Conservation (phyloP, 495 filamentous ascomycete species). For the Podospora appendiculata region DNA sequence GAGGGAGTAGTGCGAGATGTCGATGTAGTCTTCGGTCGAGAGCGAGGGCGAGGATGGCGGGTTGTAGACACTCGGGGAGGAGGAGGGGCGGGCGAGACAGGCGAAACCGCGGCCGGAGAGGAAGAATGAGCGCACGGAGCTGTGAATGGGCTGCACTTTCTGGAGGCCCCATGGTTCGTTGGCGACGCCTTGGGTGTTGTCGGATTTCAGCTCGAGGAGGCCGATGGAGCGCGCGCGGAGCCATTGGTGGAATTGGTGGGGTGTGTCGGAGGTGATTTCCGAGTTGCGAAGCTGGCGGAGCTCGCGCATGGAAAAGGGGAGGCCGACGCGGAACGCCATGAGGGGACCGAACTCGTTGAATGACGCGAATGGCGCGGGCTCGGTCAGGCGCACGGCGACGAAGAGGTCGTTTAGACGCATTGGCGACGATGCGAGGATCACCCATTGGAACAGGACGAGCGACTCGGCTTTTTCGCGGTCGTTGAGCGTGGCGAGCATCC, state of each 20-base stretch:
- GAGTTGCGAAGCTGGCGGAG: constrained; percentile 21
- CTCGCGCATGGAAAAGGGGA: constrained; percentile 22
- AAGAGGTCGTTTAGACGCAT: constrained; percentile 29
- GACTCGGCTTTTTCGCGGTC: constrained; percentile 26
- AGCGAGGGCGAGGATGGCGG: constrained; percentile 1
- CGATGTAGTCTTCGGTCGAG: constrained; percentile 12
- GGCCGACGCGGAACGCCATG: constrained; percentile 20
- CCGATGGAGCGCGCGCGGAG: constrained; percentile 28
- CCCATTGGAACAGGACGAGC: constrained; percentile 30
- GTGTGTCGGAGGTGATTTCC: constrained; percentile 26
- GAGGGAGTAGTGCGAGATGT: constrained; percentile 26
- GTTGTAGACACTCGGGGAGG: background rate
- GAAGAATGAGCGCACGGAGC: constrained; percentile 30
- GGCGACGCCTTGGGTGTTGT: constrained; percentile 6
- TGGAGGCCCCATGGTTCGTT: constrained; percentile 25
- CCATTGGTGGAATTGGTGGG: constrained; percentile 27
- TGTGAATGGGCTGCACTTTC: constrained; percentile 23
- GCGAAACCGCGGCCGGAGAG: constrained; percentile 26
- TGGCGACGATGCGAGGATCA: constrained; percentile 25
- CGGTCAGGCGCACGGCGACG: constrained; percentile 24
- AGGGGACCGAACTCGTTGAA: constrained; percentile 13
- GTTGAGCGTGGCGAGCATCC: constrained; percentile 26
- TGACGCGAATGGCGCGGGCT: constrained; percentile 7
- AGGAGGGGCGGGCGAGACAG: constrained; percentile 11
- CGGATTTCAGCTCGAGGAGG: constrained; percentile 23